Evolutionary conservation across 2,329 filamentous ascomycete genomes (phyloP), one percentile per base, ranked within the genome.

Genomic region (Sarocladium kiliense): DNA sequence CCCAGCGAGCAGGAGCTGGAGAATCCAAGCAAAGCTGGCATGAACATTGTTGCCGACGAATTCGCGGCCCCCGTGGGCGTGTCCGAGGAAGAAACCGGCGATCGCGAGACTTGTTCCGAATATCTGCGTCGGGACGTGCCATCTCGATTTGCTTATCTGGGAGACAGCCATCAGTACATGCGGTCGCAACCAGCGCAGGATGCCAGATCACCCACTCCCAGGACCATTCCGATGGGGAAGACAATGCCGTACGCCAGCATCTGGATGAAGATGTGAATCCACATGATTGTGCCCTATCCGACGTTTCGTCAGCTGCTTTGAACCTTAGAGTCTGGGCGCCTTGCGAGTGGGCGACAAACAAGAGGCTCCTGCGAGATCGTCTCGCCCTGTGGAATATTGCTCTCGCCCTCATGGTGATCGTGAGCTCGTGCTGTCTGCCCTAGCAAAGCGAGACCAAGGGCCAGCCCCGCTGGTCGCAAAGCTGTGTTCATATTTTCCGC

Each of bases 151-250:
- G 61, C 88, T 84, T 57, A 99, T 92, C 87, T 95, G 68, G 6
- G 11, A 12, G 26, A 58, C 62, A 55, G 10, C 11, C 12, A n/a
- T 51, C 30, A 51, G 47, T 36, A 14, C 2, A 12, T 11, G 18
- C 47, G 11, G 4, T 50, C 19, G 14, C 26, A 55, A 7, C 41
- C 21, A 45, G 19, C 12, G 11, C 26, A 27, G 30, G 14, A 39
- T 19, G 18, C 25, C 18, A 39, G 3, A 21, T 23, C 49, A 74
- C 87, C 64, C 82, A 94, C 89, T 57, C 93, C 93, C 18, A 97
- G 77, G 41, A 97, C 91, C 93, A 99, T 97, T 63, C 94, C 94
- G 16, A 90, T 79, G 11, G 94, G 94, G 66, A 96, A 97, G 57
- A 97, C 82, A 62, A 99, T 79, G 58, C 94, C 94, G 77, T 95